These are phyloP conservation scores for Strobilomyces confusus DNA, from an alignment of 768 basidiomycete genomes.

Conservation along the genomic window DNA sequence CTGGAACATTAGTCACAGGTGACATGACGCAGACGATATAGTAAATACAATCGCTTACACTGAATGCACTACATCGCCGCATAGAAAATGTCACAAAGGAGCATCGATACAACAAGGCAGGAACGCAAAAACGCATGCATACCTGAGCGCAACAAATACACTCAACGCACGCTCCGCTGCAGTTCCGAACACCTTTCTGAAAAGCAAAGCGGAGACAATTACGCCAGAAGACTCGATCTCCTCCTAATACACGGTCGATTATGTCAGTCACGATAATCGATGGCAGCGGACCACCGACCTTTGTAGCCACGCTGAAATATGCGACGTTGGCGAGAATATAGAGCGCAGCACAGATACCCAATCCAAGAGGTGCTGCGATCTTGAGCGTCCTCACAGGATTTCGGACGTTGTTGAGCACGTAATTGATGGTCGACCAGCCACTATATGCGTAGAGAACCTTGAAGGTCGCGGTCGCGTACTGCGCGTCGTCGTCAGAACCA, in stretches of 20 bases:
- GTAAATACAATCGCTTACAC: constrained; percentile 15
- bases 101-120: background rate
- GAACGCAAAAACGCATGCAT: background rate
- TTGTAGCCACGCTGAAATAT: background rate
- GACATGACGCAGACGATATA: too few relatives aligned
- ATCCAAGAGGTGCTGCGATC: background rate
- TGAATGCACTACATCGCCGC: constrained; percentile 29
- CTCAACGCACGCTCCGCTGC: constrained; percentile 50
- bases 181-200: constrained; percentile 53
- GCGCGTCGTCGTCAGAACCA: background rate
- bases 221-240: too few relatives aligned
- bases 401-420: background rate
- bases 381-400: background rate
- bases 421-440: background rate
- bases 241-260: background rate
- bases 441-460: background rate
- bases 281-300: background rate
- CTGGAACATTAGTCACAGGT: constrained; percentile 1
- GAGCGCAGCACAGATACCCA: background rate
- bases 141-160: constrained; percentile 56
- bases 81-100: background rate
- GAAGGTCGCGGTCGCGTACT: background rate
- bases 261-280: background rate
- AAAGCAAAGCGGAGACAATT: constrained; percentile 40
- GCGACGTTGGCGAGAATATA: background rate